Percentiles rank a stretch among this genome's conserved stretches.
Evolutionary conservation across 495 filamentous ascomycete genomes (phyloP).

Genomic region (Hypoxylon subgilvum): DNA sequence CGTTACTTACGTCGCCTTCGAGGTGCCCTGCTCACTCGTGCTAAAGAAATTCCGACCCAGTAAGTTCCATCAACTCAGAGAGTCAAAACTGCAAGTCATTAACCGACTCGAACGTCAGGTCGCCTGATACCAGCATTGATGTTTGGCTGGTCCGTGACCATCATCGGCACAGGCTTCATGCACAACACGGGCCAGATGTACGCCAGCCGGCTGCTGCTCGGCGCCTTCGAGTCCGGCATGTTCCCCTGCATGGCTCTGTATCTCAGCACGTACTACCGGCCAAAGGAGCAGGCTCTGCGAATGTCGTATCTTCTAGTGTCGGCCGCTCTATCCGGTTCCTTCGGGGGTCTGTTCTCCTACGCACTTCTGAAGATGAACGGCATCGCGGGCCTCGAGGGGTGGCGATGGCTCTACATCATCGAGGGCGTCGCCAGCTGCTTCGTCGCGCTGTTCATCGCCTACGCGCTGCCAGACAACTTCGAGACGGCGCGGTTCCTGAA

Average conservation of each 20-base stretch:
- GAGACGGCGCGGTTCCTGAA: too few relatives aligned
- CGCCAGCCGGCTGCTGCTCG: conserved; percentile 59
- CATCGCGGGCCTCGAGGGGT: conserved; percentile 65
- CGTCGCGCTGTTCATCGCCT: conserved; percentile 68
- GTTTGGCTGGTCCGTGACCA: conserved; percentile 66
- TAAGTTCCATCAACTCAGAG: too few relatives aligned
- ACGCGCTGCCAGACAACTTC: too few relatives aligned
- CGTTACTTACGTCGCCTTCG: conserved; percentile 76
- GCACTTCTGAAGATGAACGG: conserved; percentile 68
- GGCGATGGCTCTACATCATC: conserved; percentile 75
- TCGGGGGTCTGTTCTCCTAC: conserved; percentile 69
- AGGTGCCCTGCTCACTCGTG: conserved; percentile 76
- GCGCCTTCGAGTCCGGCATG: conserved; percentile 60
- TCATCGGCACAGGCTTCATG: conserved; percentile 72
- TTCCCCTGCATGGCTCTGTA: conserved; percentile 78
- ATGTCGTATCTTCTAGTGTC: too few relatives aligned
- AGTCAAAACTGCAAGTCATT: conserved; percentile 43
- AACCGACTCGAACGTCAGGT: conserved; percentile 43
- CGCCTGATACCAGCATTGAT: conserved; percentile 52
- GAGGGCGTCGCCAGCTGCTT: conserved; percentile 70
- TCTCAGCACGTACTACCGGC: too few relatives aligned
- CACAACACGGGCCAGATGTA: conserved; percentile 69
- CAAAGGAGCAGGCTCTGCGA: too few relatives aligned
- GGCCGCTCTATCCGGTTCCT: too few relatives aligned
- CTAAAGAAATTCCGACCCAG: conserved; percentile 62